Base-by-base conservation (phyloP, 192 early-diverging fungal genomes). In the Phycomyces nitens region DNA sequence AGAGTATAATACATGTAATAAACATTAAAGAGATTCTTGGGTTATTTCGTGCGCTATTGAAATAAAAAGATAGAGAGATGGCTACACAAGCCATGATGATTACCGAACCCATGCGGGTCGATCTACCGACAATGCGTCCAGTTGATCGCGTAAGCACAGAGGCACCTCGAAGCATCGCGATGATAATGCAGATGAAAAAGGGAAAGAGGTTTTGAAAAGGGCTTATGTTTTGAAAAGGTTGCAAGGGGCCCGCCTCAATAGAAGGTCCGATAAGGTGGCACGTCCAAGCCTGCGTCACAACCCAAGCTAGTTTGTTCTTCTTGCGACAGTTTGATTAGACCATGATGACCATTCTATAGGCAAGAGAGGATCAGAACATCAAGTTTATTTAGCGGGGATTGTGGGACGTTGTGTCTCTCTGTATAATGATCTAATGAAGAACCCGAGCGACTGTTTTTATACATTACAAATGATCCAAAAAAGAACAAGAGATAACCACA, bases 141-240 rank as follows among this genome's bases (percentile, higher is more conserved):
- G 58, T 49, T 9, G 58, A 43, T 60, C 44, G 44, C 15, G 40
- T 23, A 12, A 60, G 44, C 18, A 60, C 16, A 49, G 58, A 60
- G 21, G 58, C 44, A 16, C 58, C 58, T 43, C 58, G 58, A 23
- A 60, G 41, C 58, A 60, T 60, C 18, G 41, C 41, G 14, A 26
- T 23, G 16, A 14, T 47, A 49, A 15, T 23, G 22, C 9, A 60
- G 41, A 18, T 43, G 26, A 22, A 60, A 23, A 47, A 20, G 44
- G 44, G 39, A 58, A 42, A 58, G 22, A 60, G 20, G 24, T n/a
- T 43, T 41, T n/a, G 41, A 42, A 42, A 49, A 60, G 23, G 44
- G 41, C 12, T 18, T 47, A 14, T 47, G 44, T 47, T 47, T 47
- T 47, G 41, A 60, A 60, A 49, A 41, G 41, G 41, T 57, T 21